phyloP scores from a whole-genome alignment of 805 yeast species.

The Candida hungchunana region DNA sequence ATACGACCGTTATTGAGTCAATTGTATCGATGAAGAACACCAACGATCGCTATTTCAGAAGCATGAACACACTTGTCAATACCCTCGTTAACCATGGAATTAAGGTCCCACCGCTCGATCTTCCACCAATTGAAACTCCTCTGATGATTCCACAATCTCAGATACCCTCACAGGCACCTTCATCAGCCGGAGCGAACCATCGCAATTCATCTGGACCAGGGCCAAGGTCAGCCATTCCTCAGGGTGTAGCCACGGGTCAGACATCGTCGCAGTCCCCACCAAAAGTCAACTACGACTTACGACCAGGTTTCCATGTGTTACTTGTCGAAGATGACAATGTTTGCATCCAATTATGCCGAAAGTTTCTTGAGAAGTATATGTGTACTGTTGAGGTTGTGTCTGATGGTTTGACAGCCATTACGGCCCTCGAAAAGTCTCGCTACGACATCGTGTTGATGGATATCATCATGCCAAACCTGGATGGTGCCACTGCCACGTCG shows the following conservation, averaged over 20 bases:
- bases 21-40: conserved; percentile 51
- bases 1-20: conserved; percentile 60
- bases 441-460: conserved; percentile 83
- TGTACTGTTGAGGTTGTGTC: conserved; percentile 90
- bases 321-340: conserved; percentile 79
- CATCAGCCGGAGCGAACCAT: conserved; percentile 5
- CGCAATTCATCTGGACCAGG: conserved; percentile 12
- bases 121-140: conserved; percentile 34
- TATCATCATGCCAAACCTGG: conserved; percentile 83
- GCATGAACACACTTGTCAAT: conserved; percentile 46
- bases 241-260: background rate
- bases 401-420: conserved; percentile 87
- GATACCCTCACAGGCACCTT: conserved; percentile 9
- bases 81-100: conserved; percentile 57
- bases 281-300: conserved; percentile 19
- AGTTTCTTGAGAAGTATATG: conserved; percentile 81
- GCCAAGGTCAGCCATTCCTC: conserved; percentile 4
- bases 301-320: conserved; percentile 59
- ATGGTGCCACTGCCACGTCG: conserved; percentile 88
- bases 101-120: conserved; percentile 59
- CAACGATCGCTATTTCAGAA: conserved; percentile 52
- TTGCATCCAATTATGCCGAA: conserved; percentile 77
- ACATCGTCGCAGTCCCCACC: conserved; percentile 14
- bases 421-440: conserved; percentile 62
- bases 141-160: conserved; percentile 6